Conservation (phyloP, 2,329 filamentous ascomycete species). For the Septoria linicola region DNA sequence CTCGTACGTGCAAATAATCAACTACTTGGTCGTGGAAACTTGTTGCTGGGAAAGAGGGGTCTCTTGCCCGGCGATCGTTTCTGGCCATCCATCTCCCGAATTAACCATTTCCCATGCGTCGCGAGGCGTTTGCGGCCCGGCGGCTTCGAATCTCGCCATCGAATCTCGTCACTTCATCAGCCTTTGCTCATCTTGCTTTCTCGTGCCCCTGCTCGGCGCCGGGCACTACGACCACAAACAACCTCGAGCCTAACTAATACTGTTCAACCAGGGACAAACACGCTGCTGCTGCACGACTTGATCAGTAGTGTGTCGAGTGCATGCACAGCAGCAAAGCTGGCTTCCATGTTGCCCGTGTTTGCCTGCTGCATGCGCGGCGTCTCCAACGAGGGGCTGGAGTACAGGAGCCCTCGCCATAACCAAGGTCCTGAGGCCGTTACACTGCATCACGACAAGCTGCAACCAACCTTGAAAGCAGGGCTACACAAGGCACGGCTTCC, state of each 20-base stretch:
- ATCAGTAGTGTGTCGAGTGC: background rate
- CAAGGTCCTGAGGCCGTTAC: constrained; percentile 5
- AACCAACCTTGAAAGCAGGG: constrained; percentile 15
- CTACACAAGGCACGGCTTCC: constrained; percentile 15
- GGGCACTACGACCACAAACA: background rate
- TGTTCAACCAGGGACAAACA: background rate
- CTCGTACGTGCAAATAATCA: too few species aligned
- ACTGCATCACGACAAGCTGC: constrained; percentile 17
- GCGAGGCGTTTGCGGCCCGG: constrained; percentile 8
- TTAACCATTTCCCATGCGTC: background rate
- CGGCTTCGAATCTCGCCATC: background rate
- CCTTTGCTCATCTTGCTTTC: background rate
- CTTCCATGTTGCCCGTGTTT: background rate
- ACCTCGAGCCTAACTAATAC: too few species aligned
- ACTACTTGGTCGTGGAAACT: background rate
- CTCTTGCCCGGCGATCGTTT: background rate
- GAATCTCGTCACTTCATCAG: background rate
- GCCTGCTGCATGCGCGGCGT: background rate
- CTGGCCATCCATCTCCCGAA: background rate
- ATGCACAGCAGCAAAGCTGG: background rate
- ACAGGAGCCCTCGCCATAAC: constrained; percentile 2
- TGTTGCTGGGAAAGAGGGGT: background rate
- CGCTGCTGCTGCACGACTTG: background rate
- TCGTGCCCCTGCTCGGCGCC: background rate
- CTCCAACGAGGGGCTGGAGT: constrained; percentile 6